Base-by-base conservation (phyloP, 768 basidiomycete species). In the Tubosaeta sp. region DNA sequence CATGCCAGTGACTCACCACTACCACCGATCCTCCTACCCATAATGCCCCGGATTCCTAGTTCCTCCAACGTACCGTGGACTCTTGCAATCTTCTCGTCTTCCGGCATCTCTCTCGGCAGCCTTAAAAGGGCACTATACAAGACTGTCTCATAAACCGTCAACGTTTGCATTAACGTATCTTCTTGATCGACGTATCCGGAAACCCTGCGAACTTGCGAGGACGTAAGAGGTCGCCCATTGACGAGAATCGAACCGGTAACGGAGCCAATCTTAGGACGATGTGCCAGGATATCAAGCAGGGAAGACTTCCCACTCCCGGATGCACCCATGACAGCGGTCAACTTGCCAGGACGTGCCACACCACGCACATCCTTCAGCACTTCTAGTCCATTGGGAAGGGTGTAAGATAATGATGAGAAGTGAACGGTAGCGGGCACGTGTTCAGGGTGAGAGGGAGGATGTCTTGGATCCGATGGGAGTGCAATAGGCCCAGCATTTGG, bases 131-230 rank as follows among this genome's bases (percentile, higher is more conserved):
- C 97, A 47, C 91, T 94, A 65, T 97, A 97, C 48, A 98, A 68
- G 16, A 99, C 87, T 0, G 95, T 97, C 76, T 99, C 97, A 68
- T 97, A 98, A 19, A 98, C 97, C 4, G 95, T 99, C 71, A 98
- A 74, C 8, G 95, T 98, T 64, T 87, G 83, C 89, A 99, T 95
- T 57, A 99, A 72, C 10, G 93, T 97, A 68, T 99, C 97, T 69
- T 98, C 97, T 70, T 99, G 97, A 65, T 99, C 95, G 41, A 99
- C 97, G 59, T 90, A 99, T 29, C 97, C 97, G 57, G 88, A 84
- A 6, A 97, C 87, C 33, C 84, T 82, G 66, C 84, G 86, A 75
- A 91, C 97, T 65, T 88, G 82, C 25, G 76, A 71, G 66, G 91
- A 77, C 41, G 75, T 74, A 25, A 95, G 86, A 53, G 79, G 78